Evolutionary conservation across 2,329 filamentous ascomycete genomes (phyloP).

Genomic region (Davidsoniella eucalypti): DNA sequence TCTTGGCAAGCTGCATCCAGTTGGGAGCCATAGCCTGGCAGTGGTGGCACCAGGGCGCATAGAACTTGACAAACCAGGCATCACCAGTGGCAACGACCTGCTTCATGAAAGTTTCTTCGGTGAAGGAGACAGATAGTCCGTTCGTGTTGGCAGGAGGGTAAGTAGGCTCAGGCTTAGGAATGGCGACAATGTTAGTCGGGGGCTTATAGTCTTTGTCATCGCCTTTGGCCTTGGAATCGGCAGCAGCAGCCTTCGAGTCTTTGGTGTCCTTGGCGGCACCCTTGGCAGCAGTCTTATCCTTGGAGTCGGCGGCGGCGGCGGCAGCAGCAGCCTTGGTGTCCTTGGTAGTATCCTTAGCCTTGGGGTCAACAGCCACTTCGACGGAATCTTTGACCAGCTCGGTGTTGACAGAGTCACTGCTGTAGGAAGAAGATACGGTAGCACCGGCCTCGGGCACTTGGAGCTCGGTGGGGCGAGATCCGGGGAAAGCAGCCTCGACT

Average conservation of each 20-base stretch:
- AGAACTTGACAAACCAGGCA: constrained; percentile 98
- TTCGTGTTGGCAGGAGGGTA: constrained; percentile 49
- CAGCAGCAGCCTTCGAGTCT: constrained; percentile 12
- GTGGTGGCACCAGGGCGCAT: constrained; percentile 92
- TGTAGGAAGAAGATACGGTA: constrained; percentile 24
- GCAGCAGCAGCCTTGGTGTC: constrained; percentile 20
- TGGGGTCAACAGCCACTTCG: background rate
- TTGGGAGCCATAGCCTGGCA: constrained; percentile 84
- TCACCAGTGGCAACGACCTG: constrained; percentile 75
- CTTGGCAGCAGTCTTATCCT: constrained; percentile 17
- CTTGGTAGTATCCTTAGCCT: constrained; percentile 17
- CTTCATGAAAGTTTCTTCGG: constrained; percentile 70
- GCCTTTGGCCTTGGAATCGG: constrained; percentile 18
- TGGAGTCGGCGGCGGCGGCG: constrained; percentile 11
- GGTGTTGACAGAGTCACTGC: background rate
- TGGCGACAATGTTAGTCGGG: constrained; percentile 14
- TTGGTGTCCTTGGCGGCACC: constrained; percentile 26
- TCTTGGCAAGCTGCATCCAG: constrained; percentile 78
- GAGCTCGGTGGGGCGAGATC: constrained; percentile 53
- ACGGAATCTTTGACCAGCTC: constrained; percentile 6
- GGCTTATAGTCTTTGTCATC: constrained; percentile 13
- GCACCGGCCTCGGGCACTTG: constrained; percentile 58
- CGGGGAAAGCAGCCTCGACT: constrained; percentile 64
- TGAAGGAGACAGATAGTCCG: constrained; percentile 60
- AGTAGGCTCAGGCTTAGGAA: constrained; percentile 31